Percentiles rank a stretch among this genome's conserved stretches.
Evolutionary conservation across 2,329 filamentous ascomycete species (phyloP).

Genomic region (Coleophoma crateriformis): DNA sequence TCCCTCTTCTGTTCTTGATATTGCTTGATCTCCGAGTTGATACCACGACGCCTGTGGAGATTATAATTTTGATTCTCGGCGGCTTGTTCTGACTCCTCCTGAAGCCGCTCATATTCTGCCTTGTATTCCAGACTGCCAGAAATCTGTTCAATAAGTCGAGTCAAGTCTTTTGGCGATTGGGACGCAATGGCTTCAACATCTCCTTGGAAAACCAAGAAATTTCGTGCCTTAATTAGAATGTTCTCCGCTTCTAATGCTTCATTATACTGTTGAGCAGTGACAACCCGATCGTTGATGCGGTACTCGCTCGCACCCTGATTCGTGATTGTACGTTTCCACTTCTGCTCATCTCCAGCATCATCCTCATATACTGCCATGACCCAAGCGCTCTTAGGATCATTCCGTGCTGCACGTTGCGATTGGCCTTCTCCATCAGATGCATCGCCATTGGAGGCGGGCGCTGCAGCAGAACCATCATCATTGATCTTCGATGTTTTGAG

Average conservation of each 20-base stretch:
- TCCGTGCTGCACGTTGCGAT: constrained; percentile 59
- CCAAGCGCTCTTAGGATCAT: constrained; percentile 92
- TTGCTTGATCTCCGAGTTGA: constrained; percentile 97
- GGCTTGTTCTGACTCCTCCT: constrained; percentile 78
- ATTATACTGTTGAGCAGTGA: constrained; percentile 90
- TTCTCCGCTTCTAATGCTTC: constrained; percentile 88
- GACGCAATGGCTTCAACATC: constrained; percentile 96
- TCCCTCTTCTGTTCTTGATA: constrained; percentile 97
- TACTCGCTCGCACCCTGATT: constrained; percentile 87
- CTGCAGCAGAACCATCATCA: constrained; percentile 66
- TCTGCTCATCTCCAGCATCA: constrained; percentile 89
- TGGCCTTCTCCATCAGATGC: constrained; percentile 51
- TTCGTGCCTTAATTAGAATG: constrained; percentile 95
- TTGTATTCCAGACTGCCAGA: constrained; percentile 95
- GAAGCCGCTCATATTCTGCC: constrained; percentile 85
- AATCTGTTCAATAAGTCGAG: constrained; percentile 92
- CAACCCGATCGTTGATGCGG: constrained; percentile 87
- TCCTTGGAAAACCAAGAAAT: constrained; percentile 97
- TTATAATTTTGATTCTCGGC: constrained; percentile 85
- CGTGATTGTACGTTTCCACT: constrained; percentile 94
- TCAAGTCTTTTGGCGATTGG: constrained; percentile 90
- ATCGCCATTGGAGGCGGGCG: constrained; percentile 52
- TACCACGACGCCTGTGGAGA: constrained; percentile 81
- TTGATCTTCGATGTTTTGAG: constrained; percentile 90
- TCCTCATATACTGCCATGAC: constrained; percentile 99